Percentiles rank a stretch among this genome's conserved stretches.
These are phyloP conservation scores for Protea cynaroides DNA, from an alignment of 164 flowering plant species.

Conservation along the genomic window DNA sequence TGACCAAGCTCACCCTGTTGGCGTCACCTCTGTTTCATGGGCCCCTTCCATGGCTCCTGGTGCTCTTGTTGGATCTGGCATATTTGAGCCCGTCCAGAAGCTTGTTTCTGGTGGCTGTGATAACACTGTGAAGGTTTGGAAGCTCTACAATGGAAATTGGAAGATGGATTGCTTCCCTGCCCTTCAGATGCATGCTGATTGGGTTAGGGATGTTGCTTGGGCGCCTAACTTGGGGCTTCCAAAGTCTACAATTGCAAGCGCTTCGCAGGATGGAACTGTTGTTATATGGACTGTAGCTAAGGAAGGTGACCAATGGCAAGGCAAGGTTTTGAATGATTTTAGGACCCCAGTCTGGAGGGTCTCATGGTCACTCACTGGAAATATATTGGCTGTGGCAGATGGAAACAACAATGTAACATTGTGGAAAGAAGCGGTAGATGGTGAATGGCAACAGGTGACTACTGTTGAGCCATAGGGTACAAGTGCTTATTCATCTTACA, in stretches of 20 bases:
- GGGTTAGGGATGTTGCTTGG: slow-evolving; percentile 39
- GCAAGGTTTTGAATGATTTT: slow-evolving; percentile 23
- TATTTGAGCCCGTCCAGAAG: slow-evolving; percentile 29
- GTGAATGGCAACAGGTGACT: slow-evolving; percentile 35
- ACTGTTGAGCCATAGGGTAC: slow-evolving; percentile 23
- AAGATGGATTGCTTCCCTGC: slow-evolving; percentile 29
- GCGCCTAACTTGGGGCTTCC: slow-evolving; percentile 43
- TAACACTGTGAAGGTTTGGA: slow-evolving; percentile 40
- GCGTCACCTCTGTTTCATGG: slow-evolving; percentile 34
- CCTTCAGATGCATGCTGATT: slow-evolving; percentile 25
- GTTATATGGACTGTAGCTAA: slow-evolving; percentile 33
- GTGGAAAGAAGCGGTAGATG: slow-evolving; percentile 43
- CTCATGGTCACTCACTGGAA: slow-evolving; percentile 38
- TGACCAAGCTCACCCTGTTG: slow-evolving; percentile 28
- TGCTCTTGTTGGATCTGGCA: slow-evolving; percentile 32
- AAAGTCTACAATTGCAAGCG: slow-evolving; percentile 36
- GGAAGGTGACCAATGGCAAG: slow-evolving; percentile 37
- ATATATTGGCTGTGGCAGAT: slow-evolving; percentile 33
- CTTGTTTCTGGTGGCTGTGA: slow-evolving; percentile 38
- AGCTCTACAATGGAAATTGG: slow-evolving; percentile 30
- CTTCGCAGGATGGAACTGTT: slow-evolving; percentile 37
- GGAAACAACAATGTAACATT: slow-evolving; percentile 29
- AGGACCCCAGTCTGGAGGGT: too few species aligned
- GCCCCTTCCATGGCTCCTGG: slow-evolving; percentile 38
- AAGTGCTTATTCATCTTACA: background rate